Percentiles rank a stretch among this genome's conserved stretches.
phyloP scores from a whole-genome alignment of 306 rosid genomes.

The Castanea sativa region DNA sequence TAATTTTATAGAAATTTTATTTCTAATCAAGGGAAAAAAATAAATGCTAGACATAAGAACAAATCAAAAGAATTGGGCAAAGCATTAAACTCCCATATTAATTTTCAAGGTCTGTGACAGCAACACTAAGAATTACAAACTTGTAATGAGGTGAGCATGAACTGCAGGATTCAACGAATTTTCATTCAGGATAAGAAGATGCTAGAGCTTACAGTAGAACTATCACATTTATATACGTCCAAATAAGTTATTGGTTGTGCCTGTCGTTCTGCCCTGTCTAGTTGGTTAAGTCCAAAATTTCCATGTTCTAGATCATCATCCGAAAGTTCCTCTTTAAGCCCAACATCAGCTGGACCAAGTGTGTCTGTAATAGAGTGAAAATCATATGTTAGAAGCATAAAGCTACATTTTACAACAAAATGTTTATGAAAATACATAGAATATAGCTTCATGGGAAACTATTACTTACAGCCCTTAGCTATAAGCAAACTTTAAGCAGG shows the following conservation, averaged over 20 bases:
- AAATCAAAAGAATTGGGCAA: neutral
- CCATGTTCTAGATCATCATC: constrained; percentile 89
- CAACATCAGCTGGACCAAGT: constrained; percentile 66
- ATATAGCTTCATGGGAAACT: no score
- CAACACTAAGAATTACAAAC: neutral
- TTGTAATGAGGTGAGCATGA: neutral
- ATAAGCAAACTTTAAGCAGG: no score
- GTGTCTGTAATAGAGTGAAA: constrained; percentile 47
- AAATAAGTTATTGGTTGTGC: constrained; percentile 87
- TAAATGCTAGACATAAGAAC: neutral
- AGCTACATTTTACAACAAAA: neutral
- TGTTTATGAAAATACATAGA: neutral
- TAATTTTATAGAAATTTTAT: neutral
- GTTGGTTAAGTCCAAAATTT: constrained; percentile 46
- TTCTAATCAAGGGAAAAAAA: neutral
- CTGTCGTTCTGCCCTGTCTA: constrained; percentile 66
- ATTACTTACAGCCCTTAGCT: no score
- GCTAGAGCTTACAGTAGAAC: constrained; percentile 63
- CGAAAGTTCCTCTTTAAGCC: constrained; percentile 60
- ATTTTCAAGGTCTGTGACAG: neutral
- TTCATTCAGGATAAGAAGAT: neutral
- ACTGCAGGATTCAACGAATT: neutral
- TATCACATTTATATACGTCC: constrained; percentile 61
- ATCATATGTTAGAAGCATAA: constrained; percentile 17
- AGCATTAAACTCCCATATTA: neutral